phyloP scores from a whole-genome alignment of 176 grass and related monocot species.

The Oryza meridionalis region DNA sequence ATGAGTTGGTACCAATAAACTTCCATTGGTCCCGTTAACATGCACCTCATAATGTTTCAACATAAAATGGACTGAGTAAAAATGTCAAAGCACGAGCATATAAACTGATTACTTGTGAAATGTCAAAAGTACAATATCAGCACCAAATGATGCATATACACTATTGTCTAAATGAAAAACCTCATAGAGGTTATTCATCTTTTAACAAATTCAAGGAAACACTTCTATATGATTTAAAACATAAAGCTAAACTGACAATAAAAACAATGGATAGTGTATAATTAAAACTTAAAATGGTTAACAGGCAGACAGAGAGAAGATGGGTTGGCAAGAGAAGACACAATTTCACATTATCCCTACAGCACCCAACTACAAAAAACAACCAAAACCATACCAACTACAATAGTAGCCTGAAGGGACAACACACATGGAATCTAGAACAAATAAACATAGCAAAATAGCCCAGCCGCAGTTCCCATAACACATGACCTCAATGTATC shows the following conservation, averaged over 20 bases:
- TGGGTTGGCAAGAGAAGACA: background rate
- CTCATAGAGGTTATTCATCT: background rate
- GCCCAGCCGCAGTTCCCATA: background rate
- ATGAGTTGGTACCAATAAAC: constrained; percentile 26
- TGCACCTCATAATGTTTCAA: background rate
- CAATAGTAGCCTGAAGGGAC: background rate
- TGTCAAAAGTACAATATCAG: constrained; percentile 7
- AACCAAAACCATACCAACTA: background rate
- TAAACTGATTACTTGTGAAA: background rate
- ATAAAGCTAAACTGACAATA: constrained; percentile 20
- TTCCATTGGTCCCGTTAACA: background rate
- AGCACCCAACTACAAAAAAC: background rate
- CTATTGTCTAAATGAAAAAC: background rate
- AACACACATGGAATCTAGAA: background rate
- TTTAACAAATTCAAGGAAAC: constrained; percentile 7
- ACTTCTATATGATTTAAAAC: background rate
- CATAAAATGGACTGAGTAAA: background rate
- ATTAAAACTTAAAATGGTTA: background rate
- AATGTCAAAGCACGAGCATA: background rate
- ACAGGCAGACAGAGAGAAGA: too few relatives aligned
- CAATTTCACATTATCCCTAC: background rate
- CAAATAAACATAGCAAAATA: background rate
- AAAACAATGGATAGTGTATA: background rate
- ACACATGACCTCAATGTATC: background rate
- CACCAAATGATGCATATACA: background rate